Evolutionary conservation across 768 basidiomycete genomes (phyloP), one percentile per base, ranked within the genome.

Genomic region (Psilocybe subaeruginosa): DNA sequence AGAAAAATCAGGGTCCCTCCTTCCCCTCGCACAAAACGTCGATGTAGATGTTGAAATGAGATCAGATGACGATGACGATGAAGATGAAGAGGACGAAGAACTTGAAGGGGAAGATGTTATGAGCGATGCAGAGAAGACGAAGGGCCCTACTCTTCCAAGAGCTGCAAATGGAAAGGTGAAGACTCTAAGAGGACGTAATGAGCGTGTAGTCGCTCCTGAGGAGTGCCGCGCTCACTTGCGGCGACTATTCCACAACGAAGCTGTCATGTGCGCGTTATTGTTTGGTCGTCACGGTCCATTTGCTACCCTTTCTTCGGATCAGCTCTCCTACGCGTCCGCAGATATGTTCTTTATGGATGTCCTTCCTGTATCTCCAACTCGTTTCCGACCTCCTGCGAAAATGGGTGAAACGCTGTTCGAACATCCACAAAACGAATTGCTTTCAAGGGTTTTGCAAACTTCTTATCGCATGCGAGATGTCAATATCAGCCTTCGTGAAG

Each of bases 341-440:
- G 97, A 99, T 72, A 95, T 99, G 85, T 99, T 99, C 76, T 99
- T 99, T 82, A 80, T 98, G 79, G 92, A 96, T 35, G 94, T 92
- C 55, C 74, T 99, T 19, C 88, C 94, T 31, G 92, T 99, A 17
- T 85, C 95, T 14, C 97, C 97, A 14, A 97, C 94, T 6, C 92
- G 97, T 37, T 99, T 99, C 81, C 88, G 97, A 49, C 97, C 97
- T 3, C 92, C 97, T 2, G 85, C 93, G 2, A 91, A 88, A 70
- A 85, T 99, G 89, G 93, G 88, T 56, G 97, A 96, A 57, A 89
- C 87, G 47, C 80, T 97, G 0, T 98, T 99, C 74, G 97, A 99
- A 71, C 95, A 98, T 75, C 87, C 95, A 0, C 97, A 99, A 67
- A 99, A 99, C 72, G 91, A 94, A 68, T 85, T 97, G 19, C 80